These are phyloP conservation scores for Nicotiana knightiana DNA, from an alignment of 257 asterid genomes.

Conservation along the genomic window DNA sequence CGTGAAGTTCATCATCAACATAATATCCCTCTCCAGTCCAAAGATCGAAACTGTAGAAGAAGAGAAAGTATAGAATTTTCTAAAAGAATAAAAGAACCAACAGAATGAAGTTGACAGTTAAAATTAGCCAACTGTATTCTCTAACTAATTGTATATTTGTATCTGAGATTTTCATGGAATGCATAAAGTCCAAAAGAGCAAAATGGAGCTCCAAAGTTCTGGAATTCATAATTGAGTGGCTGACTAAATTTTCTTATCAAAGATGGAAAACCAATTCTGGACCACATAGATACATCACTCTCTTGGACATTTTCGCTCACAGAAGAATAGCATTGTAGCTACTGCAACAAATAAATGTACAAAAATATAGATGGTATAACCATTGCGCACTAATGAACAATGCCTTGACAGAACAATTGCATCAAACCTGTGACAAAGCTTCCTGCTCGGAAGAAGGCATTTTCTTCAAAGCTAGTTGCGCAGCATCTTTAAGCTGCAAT, in stretches of 20 bases:
- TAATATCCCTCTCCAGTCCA: background rate
- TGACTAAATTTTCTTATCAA: background rate
- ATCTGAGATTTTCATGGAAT: background rate
- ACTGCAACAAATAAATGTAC: constrained; percentile 3
- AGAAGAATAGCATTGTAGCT: background rate
- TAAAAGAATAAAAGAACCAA: background rate
- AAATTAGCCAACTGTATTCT: background rate
- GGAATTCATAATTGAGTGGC: background rate
- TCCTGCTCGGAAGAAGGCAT: constrained; percentile 95
- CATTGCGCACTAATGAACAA: background rate
- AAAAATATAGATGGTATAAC: background rate
- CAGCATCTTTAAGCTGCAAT: constrained; percentile 86
- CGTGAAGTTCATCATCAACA: background rate
- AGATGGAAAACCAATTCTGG: background rate
- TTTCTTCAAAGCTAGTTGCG: constrained; percentile 88
- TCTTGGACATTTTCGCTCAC: background rate
- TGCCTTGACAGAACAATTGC: background rate
- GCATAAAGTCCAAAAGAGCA: background rate
- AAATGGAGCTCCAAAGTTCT: background rate
- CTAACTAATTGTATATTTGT: background rate
- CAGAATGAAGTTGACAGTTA: background rate
- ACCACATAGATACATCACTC: too few relatives aligned
- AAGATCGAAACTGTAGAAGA: background rate
- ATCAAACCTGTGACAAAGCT: constrained; percentile 90
- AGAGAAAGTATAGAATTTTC: background rate